Evolutionary conservation across 139 green algal species (phyloP), one percentile per base, ranked within the genome.

Genomic region (Asterochloris erici): DNA sequence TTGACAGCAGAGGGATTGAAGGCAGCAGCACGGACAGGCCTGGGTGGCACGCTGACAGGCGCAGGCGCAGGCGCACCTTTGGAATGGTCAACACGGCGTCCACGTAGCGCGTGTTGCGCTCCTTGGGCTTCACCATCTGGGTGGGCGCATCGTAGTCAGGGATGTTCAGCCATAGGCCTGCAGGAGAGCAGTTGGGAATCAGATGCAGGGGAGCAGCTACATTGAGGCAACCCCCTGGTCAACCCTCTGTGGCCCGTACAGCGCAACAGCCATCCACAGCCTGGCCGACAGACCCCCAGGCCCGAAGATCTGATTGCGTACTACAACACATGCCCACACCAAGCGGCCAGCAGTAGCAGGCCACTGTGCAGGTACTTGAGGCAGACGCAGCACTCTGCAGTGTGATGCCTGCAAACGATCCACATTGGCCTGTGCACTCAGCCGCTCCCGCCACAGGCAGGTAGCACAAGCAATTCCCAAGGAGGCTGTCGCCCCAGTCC

Each of bases 121-220:
- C 96, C 68, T 87, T 82, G 14, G 96, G 96, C 92, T 99, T 99
- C 23, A 98, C 96, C 92, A 99, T 95, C 90, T 99, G 94, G 9
- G 96, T 99, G 68, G 96, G 96, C 6, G 96, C 96, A 81, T 99
- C 96, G 76, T 99, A 99, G 91, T 99, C 96, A 0, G 96, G 96
- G 76, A 99, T 97, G 92, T 99, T 99, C 29, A 99, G 90, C 96
- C 96, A 99, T 80, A 99, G 91, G 19, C 96, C 90, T 88, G 77
- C 80, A 73, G 9, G 0, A 71, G 11, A 73, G 27, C 12, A 15
- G 27, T 28, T 4, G 13, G 29, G 27, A 1, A 17, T 29, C 12
- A 66, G 24, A 77, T 26, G 15, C n/a, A 27, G 23, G 29, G 24
- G 71, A 73, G 66, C 19, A 12, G 66, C 66, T 23, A 24, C 66